Percentiles rank a stretch among this genome's conserved stretches.
Conservation (phyloP, 768 basidiomycete genomes). For the Cystobasidium tubakii region DNA sequence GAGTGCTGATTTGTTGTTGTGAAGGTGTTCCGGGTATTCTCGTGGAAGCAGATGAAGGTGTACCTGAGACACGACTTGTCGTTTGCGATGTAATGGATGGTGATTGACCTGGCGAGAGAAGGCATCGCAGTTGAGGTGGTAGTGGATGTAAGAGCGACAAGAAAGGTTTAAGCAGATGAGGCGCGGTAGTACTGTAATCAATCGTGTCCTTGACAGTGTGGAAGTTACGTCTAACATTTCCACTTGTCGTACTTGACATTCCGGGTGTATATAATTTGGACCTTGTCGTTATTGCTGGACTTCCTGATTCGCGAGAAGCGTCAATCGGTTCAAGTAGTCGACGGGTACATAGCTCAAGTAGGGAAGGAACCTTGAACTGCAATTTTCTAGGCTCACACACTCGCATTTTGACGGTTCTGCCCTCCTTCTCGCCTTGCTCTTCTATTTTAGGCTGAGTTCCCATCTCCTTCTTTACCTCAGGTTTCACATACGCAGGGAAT, state of each 20-base stretch:
- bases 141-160: slow-evolving; percentile 21
- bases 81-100: not conserved
- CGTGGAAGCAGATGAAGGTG: not conserved
- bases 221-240: slow-evolving; percentile 20
- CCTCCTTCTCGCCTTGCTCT: too few species aligned
- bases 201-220: slow-evolving; percentile 20
- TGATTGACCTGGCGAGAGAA: not conserved
- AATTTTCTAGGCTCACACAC: slow-evolving; percentile 18
- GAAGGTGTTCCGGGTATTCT: not conserved
- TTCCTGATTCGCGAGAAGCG: not conserved
- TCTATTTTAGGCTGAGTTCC: not conserved
- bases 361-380: slow-evolving; percentile 37
- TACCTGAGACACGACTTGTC: not conserved
- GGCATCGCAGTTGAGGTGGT: slow-evolving; percentile 1
- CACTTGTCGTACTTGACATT: not conserved
- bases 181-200: not conserved
- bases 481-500: slow-evolving; percentile 31
- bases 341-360: slow-evolving; percentile 38
- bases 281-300: not conserved
- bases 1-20: not conserved
- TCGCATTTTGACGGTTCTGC: not conserved
- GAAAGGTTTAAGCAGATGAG: slow-evolving; percentile 33
- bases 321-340: slow-evolving; percentile 33
- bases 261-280: slow-evolving; percentile 18
- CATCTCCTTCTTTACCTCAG: not conserved